phyloP scores from a whole-genome alignment of 805 yeast species.

The Sugiyamaella marilandica region DNA sequence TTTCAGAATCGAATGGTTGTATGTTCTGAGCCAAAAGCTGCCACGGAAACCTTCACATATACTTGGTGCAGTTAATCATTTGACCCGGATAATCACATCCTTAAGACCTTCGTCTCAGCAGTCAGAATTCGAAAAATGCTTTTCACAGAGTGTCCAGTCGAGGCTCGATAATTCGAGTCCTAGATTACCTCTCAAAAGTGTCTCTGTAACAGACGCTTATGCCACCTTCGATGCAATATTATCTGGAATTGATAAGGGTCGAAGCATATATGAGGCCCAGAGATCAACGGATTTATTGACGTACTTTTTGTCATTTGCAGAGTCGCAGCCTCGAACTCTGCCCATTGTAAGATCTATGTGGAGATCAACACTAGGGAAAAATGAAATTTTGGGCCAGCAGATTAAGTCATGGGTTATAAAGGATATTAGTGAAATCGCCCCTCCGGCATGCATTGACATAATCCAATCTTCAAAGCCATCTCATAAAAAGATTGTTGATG shows the following conservation, averaged over 20 bases:
- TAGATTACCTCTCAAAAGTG: conserved; percentile 20
- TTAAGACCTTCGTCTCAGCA: neutral
- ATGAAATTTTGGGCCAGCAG: conserved; percentile 14
- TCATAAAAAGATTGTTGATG: conserved; percentile 31
- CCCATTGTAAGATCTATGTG: conserved; percentile 29
- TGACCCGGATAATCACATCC: neutral
- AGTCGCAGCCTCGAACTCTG: conserved; percentile 21
- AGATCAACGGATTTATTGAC: conserved; percentile 31
- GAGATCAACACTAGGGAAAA: conserved; percentile 10
- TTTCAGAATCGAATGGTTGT: conserved; percentile 21
- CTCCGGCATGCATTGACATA: neutral
- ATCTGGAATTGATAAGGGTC: conserved; percentile 16
- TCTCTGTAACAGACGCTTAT: conserved; percentile 21
- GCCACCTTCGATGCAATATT: conserved; percentile 17
- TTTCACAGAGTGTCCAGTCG: conserved; percentile 24
- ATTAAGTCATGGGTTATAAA: conserved; percentile 28
- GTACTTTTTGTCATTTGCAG: conserved; percentile 28
- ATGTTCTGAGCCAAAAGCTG: conserved; percentile 18
- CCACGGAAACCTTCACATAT: conserved; percentile 11
- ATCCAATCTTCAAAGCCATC: conserved; percentile 30
- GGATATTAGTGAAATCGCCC: conserved; percentile 40
- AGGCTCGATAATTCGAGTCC: conserved; percentile 26
- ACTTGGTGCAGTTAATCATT: neutral
- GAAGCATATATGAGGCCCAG: conserved; percentile 14
- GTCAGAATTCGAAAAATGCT: conserved; percentile 9